Evolutionary conservation across 1,139 yeast species (phyloP).

Genomic region (Magnusiomyces suaveolens): DNA sequence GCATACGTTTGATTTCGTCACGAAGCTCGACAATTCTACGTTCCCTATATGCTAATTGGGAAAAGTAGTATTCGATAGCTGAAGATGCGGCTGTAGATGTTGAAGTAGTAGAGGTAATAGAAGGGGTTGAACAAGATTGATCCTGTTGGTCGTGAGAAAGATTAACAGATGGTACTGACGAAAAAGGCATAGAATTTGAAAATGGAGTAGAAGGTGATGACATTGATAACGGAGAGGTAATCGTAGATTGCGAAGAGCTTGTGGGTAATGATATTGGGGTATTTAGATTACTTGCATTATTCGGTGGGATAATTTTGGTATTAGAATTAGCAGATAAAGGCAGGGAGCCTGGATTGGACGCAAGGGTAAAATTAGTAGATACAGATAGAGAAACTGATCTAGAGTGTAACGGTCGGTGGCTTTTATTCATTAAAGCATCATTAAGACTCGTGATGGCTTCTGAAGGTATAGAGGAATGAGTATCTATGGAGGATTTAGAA

Average conservation of each 20-base stretch:
- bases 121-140: background rate
- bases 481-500: background rate
- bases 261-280: background rate
- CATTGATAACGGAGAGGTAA: too few species aligned
- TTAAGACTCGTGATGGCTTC: background rate
- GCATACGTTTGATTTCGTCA: constrained; percentile 28
- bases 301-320: background rate
- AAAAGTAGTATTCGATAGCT: constrained; percentile 18
- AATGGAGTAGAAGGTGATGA: background rate
- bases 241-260: too few species aligned
- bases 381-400: background rate
- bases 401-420: background rate
- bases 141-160: background rate
- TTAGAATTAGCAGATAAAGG: background rate
- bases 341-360: background rate
- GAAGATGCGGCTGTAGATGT: constrained; percentile 8
- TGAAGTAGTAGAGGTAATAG: background rate
- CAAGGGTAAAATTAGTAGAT: background rate
- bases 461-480: background rate
- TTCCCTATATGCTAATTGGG: constrained; percentile 32
- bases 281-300: background rate
- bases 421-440: constrained; percentile 3
- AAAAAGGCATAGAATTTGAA: background rate
- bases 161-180: background rate
- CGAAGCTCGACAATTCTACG: constrained; percentile 31